Base-by-base conservation (phyloP, 257 asterid species). In the Solanum lycopersicoides region DNA sequence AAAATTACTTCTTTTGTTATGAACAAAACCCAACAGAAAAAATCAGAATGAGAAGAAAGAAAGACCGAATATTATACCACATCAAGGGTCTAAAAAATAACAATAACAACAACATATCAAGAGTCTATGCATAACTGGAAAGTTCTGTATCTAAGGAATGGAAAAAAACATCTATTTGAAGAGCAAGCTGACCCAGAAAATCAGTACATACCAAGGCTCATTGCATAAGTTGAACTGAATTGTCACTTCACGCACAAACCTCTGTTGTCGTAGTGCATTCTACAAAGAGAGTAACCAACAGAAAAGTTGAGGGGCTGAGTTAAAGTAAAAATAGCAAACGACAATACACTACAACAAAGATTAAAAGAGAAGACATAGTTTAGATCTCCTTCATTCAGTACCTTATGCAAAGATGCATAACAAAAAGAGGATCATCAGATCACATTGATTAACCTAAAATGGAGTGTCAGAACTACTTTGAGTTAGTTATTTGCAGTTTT, bases 241-340 rank as follows among this genome's bases (percentile, higher is more conserved):
- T 8, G 98, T 93, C 84, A 96, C 99, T 93, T 96, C 99, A 72
- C 98, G 98, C 60, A 97, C 95, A 93, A 93, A 95, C 90, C 95
- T 93, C 92, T 96, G 98, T 73, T 97, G 98, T 86, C 98, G 96
- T 79, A 94, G 88, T 77, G 99, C 98, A 92, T 96, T 97, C 99
- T 97, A 53, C 83, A 88, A 73, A 76, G 69, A 44, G 88, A 73
- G 63, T 34, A 86, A 85, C 85, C 69, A 50, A 47, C 65, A 82
- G 77, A 56, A 39, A 37, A 37, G 80, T 69, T 83, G 83, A 73
- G 32, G 68, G 45, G 21, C 44, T 50, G 63, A 44, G 84, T 86
- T 50, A 74, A 86, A 35, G 28, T 20, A 66, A 63, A 68, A 9
- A n/a, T 37, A 32, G 32, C 47, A 86, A 41, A 39, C 71, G 45